A percentile compares a stretch with the other conserved stretches of the same genome.
phyloP scores from a whole-genome alignment of 2,329 filamentous ascomycete species.

The Canariomyces notabilis region DNA sequence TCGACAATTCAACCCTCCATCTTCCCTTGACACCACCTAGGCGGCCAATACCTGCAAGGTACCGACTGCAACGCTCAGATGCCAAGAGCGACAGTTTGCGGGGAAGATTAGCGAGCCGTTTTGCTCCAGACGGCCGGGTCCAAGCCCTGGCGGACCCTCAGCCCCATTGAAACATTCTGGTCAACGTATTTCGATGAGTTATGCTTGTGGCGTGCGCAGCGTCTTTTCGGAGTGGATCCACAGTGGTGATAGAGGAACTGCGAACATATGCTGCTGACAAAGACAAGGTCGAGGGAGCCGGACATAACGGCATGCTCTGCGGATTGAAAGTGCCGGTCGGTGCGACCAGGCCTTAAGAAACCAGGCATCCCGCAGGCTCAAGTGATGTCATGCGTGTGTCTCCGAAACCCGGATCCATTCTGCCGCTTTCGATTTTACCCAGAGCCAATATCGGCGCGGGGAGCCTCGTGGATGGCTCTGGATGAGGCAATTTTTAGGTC shows the following conservation, averaged over 20 bases:
- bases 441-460: constrained; percentile 4
- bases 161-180: not conserved
- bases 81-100: constrained; percentile 21
- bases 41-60: constrained; percentile 18
- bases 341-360: not conserved
- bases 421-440: constrained; percentile 15
- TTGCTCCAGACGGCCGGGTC: constrained; percentile 16
- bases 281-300: not conserved
- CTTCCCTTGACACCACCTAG: not conserved
- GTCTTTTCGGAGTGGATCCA: too few species aligned
- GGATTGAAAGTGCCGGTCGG: not conserved
- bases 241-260: not conserved
- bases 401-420: constrained; percentile 12
- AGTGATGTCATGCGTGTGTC: constrained; percentile 18
- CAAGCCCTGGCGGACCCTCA: constrained; percentile 3
- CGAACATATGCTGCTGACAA: not conserved
- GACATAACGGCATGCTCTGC: not conserved
- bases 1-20: not conserved
- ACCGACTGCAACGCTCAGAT: constrained; percentile 15
- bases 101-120: constrained; percentile 22
- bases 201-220: too few species aligned
- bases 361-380: not conserved
- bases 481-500: constrained; percentile 6
- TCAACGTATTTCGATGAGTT: too few species aligned
- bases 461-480: not conserved